Percentiles rank a stretch among this genome's conserved stretches.
These are phyloP conservation scores for Pythium volutum DNA, from an alignment of 352 stramenopile species.

Conservation along the genomic window DNA sequence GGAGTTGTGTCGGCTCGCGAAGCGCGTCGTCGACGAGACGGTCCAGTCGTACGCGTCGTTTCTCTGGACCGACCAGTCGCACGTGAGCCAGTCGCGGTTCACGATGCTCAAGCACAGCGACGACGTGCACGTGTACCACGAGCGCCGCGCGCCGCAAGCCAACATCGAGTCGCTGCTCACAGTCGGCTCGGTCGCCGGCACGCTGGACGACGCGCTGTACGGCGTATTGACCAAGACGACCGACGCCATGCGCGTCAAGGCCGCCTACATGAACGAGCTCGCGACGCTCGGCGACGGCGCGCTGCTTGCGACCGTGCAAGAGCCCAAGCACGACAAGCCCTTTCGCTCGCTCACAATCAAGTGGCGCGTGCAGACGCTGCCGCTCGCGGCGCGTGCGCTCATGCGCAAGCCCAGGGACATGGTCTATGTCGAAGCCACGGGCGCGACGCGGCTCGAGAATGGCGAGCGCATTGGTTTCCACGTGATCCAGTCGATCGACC, in stretches of 20 bases:
- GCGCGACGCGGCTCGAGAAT: conserved; percentile 27
- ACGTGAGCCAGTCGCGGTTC: conserved; percentile 19
- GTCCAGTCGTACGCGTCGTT: conserved; percentile 17
- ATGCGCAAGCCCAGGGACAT: conserved; percentile 48
- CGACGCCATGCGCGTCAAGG: conserved; percentile 22
- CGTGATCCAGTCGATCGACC: conserved; percentile 47
- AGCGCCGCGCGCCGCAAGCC: conserved; percentile 11
- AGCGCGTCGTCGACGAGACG: conserved; percentile 12
- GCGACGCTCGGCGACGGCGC: conserved; percentile 33
- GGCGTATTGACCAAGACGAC: conserved; percentile 22
- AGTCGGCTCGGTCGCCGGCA: conserved; percentile 23
- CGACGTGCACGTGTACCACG: conserved; percentile 26
- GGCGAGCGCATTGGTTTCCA: conserved; percentile 56
- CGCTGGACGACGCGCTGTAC: conserved; percentile 24
- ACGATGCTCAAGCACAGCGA: conserved; percentile 15
- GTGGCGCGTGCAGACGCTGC: conserved; percentile 18
- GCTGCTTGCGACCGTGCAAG: conserved; percentile 43
- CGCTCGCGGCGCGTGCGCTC: conserved; percentile 29
- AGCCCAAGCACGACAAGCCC: conserved; percentile 38
- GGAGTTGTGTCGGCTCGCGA: conserved; percentile 24
- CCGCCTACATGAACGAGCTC: conserved; percentile 35
- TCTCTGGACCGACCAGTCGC: conserved; percentile 8
- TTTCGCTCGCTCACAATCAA: conserved; percentile 38
- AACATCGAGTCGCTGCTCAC: conserved; percentile 16
- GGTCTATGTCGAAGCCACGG: conserved; percentile 55